Conservation (phyloP, 2,329 filamentous ascomycete genomes). For the Zasmidium angulare region DNA sequence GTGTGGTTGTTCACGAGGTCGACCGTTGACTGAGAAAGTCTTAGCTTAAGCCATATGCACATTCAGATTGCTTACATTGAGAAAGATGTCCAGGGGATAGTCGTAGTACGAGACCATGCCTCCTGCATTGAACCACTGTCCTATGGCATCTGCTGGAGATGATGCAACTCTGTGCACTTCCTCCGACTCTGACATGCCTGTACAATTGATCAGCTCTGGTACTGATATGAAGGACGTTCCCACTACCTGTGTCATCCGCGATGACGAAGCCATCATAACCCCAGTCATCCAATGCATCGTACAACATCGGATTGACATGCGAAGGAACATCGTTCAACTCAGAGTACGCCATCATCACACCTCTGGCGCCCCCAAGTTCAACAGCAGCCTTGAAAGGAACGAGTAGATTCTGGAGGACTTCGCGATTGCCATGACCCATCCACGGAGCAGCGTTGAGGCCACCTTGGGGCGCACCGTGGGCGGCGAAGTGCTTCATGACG, state of each 20-base stretch:
- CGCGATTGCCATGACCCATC: conserved; percentile 19
- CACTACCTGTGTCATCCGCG: conserved; percentile 17
- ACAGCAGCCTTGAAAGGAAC: conserved; percentile 18
- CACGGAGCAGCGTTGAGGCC: conserved; percentile 17
- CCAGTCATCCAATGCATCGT: conserved; percentile 16
- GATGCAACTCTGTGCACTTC: conserved; percentile 10
- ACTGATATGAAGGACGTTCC: not conserved
- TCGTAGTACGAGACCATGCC: conserved; percentile 22
- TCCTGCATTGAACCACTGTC: conserved; percentile 19
- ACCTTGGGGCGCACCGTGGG: conserved; percentile 16
- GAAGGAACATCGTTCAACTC: conserved; percentile 18
- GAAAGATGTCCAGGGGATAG: conserved; percentile 17
- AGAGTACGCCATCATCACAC: conserved; percentile 22
- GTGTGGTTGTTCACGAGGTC: conserved; percentile 9
- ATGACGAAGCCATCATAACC: conserved; percentile 19
- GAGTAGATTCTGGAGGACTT: conserved; percentile 16
- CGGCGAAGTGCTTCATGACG: conserved; percentile 22
- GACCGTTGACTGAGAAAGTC: conserved; percentile 6
- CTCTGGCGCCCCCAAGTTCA: conserved; percentile 17
- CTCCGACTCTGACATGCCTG: conserved; percentile 16
- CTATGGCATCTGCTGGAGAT: conserved; percentile 11
- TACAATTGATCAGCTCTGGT: not conserved
- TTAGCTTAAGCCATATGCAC: too few relatives aligned
- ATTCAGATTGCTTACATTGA: conserved; percentile 6
- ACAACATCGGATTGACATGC: conserved; percentile 19